phyloP scores from a whole-genome alignment of 2,329 filamentous ascomycete genomes.

The Reticulascus tulasneorum region DNA sequence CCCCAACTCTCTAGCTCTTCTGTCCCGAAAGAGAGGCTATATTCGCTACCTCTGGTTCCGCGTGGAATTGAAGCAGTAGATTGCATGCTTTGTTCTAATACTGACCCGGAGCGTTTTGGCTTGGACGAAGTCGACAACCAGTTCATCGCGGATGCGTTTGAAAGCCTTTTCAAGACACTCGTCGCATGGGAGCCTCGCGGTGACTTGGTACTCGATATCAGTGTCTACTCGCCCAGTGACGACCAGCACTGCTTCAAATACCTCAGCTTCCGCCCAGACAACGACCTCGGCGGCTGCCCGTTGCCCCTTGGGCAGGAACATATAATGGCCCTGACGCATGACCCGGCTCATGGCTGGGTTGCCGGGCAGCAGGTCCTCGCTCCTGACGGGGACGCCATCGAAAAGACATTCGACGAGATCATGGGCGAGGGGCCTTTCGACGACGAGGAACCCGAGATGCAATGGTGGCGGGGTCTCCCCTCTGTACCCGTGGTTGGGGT shows the following conservation, averaged over 20 bases:
- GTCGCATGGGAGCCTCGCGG: slow-evolving; percentile 26
- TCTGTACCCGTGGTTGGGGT: slow-evolving; percentile 25
- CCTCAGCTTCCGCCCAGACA: slow-evolving; percentile 19
- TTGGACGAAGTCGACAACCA: slow-evolving; percentile 19
- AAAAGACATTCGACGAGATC: slow-evolving; percentile 22
- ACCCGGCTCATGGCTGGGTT: slow-evolving; percentile 25
- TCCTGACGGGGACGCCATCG: slow-evolving; percentile 15
- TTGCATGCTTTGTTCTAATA: slow-evolving; percentile 13
- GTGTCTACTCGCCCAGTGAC: slow-evolving; percentile 32
- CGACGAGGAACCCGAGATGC: slow-evolving; percentile 20
- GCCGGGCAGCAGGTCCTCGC: slow-evolving; percentile 16
- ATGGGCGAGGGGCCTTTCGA: slow-evolving; percentile 24
- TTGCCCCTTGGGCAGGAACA: slow-evolving; percentile 6
- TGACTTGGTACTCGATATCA: slow-evolving; percentile 31
- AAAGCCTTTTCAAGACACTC: slow-evolving; percentile 25
- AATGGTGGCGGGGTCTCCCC: slow-evolving; percentile 30
- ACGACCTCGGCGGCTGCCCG: slow-evolving; percentile 8
- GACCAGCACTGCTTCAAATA: slow-evolving; percentile 32
- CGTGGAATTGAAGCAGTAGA: slow-evolving; percentile 23
- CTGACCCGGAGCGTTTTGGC: slow-evolving; percentile 10
- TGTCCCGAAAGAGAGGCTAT: slow-evolving; percentile 17
- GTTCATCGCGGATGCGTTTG: slow-evolving; percentile 23
- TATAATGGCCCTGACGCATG: slow-evolving; percentile 17
- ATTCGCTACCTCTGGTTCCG: slow-evolving; percentile 25
- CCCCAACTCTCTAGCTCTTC: slow-evolving; percentile 14